Percentiles rank a stretch among this genome's conserved stretches.
Conservation (phyloP, 306 rosid genomes). For the Quercus mongolica region DNA sequence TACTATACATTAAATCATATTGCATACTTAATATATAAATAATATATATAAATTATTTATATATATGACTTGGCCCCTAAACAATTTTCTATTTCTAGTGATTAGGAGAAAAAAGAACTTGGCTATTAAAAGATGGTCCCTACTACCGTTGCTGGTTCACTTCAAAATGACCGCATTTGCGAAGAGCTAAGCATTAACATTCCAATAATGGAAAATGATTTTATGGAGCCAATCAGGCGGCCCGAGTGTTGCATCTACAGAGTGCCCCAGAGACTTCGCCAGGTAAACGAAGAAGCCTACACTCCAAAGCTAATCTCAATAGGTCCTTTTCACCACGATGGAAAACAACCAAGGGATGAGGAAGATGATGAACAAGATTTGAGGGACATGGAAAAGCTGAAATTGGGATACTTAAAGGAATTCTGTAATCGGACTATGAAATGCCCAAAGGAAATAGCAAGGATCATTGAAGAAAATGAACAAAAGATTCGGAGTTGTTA, state of each 20-base stretch:
- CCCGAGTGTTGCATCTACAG: not conserved
- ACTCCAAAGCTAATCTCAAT: conserved; percentile 20
- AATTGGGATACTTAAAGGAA: not conserved
- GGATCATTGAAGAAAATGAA: not conserved
- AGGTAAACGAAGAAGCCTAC: conserved; percentile 16
- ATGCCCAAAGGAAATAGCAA: not conserved
- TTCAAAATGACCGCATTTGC: too few species aligned
- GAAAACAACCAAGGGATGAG: not conserved
- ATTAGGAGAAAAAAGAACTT: too few species aligned
- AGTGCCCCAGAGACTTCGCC: conserved; percentile 18
- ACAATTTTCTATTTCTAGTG: too few species aligned
- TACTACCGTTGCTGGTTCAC: too few species aligned
- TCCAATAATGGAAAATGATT: too few species aligned
- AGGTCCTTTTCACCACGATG: conserved; percentile 18
- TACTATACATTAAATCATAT: too few species aligned
- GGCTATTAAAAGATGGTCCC: too few species aligned
- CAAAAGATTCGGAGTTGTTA: not conserved
- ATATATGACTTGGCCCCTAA: too few species aligned
- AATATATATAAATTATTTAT: too few species aligned
- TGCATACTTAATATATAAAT: too few species aligned
- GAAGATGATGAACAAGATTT: not conserved
- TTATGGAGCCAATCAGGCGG: not conserved
- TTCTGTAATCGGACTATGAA: not conserved
- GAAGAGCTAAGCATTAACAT: too few species aligned
- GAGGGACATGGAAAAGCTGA: not conserved